Base-by-base conservation (phyloP, 1,284 basidiomycete species). In the Pyrrhoderma lamaoense region DNA sequence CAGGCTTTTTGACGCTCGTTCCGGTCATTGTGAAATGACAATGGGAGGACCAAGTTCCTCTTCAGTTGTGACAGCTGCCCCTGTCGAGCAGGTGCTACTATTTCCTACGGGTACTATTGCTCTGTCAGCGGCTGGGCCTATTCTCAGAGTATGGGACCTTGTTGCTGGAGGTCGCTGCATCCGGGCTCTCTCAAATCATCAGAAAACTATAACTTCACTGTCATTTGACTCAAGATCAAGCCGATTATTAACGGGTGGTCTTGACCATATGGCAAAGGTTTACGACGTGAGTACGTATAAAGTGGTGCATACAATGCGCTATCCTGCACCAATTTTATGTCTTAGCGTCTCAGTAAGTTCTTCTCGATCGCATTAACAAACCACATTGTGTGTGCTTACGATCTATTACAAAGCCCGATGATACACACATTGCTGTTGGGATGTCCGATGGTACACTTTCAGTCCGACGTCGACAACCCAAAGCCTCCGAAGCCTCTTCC, bases 231-330 rank as follows among this genome's bases (percentile, higher is more conserved):
- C 85, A 14, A 77, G 77, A 50, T 79, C 85, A 16, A 79, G 82
- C 58, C 78, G 94, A 22, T 76, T 99, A 2, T 73, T 99, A 43
- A 93, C 91, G 0, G 96, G 89, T 34, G 85, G 90, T 31, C 71
- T 99, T 55, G 96, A 99, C 65, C 93, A 94, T 59, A 88, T 99
- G 82, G 92, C 99, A 54, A 99, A 99, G 70, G 93, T 98, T 19
- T 99, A 99, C 70, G 94, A 99, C 64, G 84, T 95, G 45, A 83
- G 89, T 62, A 85, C 86, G 36, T 95, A 94, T 74, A 89, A 89
- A 61, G 96, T 99, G 25, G 86, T 95, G 8, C 96, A 99, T 65
- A 98, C 96, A 0, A 99, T 99, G 93, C 86, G 95, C 39, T 99
- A 99, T 66, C 91, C 94, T 2, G 90, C 93, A 1, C 93, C 94